These are phyloP conservation scores for Ophiostoma angusticollis DNA, from an alignment of 2,329 filamentous ascomycete genomes.

Conservation along the genomic window DNA sequence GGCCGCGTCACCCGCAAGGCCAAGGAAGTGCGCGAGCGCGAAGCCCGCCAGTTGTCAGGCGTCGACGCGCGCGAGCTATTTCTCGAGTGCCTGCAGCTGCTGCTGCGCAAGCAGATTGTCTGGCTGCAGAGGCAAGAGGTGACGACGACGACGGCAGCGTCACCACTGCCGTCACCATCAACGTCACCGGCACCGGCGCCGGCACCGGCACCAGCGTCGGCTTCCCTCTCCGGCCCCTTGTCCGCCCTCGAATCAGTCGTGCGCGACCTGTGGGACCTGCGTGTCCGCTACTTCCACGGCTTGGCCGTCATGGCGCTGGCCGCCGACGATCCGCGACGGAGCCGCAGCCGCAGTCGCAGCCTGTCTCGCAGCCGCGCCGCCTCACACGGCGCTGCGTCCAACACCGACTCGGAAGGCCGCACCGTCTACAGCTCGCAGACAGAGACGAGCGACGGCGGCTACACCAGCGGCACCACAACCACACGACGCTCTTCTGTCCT, in stretches of 20 bases:
- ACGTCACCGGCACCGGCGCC: neutral
- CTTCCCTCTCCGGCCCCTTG: constrained; percentile 30
- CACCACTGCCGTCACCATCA: too few species aligned
- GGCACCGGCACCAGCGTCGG: too few species aligned
- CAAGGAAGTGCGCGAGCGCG: constrained; percentile 42
- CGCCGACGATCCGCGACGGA: constrained; percentile 9
- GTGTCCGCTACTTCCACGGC: constrained; percentile 42
- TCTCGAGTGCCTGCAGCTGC: constrained; percentile 70
- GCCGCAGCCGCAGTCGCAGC: constrained; percentile 10
- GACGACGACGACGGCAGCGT: neutral
- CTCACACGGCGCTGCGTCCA: neutral
- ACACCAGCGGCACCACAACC: constrained; percentile 2
- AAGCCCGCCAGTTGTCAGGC: constrained; percentile 47
- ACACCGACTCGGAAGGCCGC: constrained; percentile 6
- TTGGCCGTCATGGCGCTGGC: constrained; percentile 30
- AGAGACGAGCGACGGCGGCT: constrained; percentile 7
- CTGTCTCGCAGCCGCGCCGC: neutral
- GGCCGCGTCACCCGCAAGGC: constrained; percentile 43
- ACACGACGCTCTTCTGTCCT: too few species aligned
- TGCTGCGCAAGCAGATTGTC: constrained; percentile 68
- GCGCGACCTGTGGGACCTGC: constrained; percentile 73
- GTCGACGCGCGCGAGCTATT: constrained; percentile 63
- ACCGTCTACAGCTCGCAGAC: constrained; percentile 13
- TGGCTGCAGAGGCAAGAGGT: constrained; percentile 56
- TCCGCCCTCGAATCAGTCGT: constrained; percentile 66